Conservation (phyloP, 495 filamentous ascomycete genomes). For the Pseudomonodictys pantanalensis region DNA sequence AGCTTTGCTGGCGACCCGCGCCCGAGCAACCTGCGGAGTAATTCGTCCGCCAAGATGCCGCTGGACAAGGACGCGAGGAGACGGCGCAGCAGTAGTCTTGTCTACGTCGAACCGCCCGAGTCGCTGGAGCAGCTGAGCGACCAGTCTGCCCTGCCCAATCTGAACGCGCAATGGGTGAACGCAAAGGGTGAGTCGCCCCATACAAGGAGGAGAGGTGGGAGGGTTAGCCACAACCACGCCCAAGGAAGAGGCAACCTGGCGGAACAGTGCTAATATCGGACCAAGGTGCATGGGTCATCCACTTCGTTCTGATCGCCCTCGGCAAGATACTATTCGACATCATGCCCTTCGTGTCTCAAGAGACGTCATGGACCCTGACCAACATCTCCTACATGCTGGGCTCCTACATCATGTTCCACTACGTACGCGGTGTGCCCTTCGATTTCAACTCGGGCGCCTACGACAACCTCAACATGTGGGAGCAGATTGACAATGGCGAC, state of each 20-base stretch:
- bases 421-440: slow-evolving; percentile 94
- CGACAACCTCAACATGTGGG: slow-evolving; percentile 99
- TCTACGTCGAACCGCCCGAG: slow-evolving; percentile 92
- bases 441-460: slow-evolving; percentile 99
- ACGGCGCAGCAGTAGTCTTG: slow-evolving; percentile 89
- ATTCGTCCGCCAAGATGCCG: slow-evolving; percentile 55
- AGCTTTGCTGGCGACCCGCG: slow-evolving; percentile 75
- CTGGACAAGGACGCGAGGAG: slow-evolving; percentile 63
- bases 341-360: slow-evolving; percentile 89
- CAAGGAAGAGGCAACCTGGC: too few relatives aligned
- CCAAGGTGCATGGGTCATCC: slow-evolving; percentile 97
- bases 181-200: slow-evolving; percentile 73
- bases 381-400: slow-evolving; percentile 99
- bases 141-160: slow-evolving; percentile 87
- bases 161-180: slow-evolving; percentile 99
- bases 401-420: slow-evolving; percentile 99
- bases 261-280: too few relatives aligned
- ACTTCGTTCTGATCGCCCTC: slow-evolving; percentile 80
- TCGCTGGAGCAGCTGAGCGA: slow-evolving; percentile 94
- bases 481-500: slow-evolving; percentile 98
- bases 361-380: slow-evolving; percentile 96
- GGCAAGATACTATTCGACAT: slow-evolving; percentile 96
- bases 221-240: too few relatives aligned
- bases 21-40: slow-evolving; percentile 54
- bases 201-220: not conserved